Conservation (phyloP, 2,329 filamentous ascomycete species). For the Gnomoniopsis sp. region DNA sequence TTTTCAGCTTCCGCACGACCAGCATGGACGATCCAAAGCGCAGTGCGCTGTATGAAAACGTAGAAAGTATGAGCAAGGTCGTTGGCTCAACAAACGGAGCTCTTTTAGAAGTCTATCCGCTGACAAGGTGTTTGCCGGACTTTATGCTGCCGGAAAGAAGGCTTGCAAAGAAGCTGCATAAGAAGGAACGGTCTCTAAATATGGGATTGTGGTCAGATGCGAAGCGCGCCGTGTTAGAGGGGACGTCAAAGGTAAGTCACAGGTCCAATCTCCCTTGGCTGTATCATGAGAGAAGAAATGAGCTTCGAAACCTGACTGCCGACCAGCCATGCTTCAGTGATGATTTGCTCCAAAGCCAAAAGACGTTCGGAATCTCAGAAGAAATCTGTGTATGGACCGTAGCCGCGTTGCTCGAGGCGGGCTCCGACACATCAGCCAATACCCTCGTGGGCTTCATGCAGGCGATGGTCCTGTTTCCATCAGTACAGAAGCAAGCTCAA, state of each 20-base stretch:
- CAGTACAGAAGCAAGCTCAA: conserved; percentile 39
- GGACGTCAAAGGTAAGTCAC: conserved; percentile 23
- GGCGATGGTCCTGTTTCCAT: conserved; percentile 42
- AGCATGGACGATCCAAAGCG: conserved; percentile 39
- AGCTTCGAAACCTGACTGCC: background rate
- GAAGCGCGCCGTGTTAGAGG: conserved; percentile 30
- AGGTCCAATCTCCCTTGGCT: no score
- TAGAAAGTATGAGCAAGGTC: conserved; percentile 22
- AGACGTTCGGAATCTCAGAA: conserved; percentile 25
- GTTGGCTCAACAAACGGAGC: conserved; percentile 37
- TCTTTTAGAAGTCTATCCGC: conserved; percentile 43
- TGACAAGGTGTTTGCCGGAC: conserved; percentile 42
- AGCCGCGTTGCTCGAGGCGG: conserved; percentile 36
- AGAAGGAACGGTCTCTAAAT: conserved; percentile 39
- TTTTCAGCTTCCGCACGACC: conserved; percentile 42
- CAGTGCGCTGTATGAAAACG: conserved; percentile 19
- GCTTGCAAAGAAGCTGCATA: conserved; percentile 39
- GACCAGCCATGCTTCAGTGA: conserved; percentile 27
- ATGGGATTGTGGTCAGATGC: conserved; percentile 37
- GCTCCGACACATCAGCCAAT: conserved; percentile 40
- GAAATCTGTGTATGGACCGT: conserved; percentile 31
- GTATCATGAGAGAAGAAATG: background rate
- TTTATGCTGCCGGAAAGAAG: conserved; percentile 34
- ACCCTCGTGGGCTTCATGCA: conserved; percentile 40
- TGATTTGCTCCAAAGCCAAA: conserved; percentile 23